Base-by-base conservation (phyloP, 2,329 filamentous ascomycete species). In the Blastomyces silverae region DNA sequence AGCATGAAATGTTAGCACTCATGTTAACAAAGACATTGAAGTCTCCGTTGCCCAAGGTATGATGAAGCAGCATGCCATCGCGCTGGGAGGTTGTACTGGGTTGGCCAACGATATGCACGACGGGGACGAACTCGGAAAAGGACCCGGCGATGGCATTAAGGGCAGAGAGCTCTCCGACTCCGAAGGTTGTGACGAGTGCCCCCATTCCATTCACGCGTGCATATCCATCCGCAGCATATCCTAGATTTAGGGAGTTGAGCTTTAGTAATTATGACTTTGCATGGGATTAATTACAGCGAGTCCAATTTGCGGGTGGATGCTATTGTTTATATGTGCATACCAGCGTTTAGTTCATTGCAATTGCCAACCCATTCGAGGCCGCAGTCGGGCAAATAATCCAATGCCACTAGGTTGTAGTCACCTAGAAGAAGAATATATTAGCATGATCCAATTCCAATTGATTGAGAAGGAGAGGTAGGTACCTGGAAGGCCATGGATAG, bases 181-280 rank as follows among this genome's bases (percentile, higher is more conserved):
- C 89, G 67, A 90, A 90, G 0, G 88, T 90, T 53, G 89, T 91
- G 69, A 91, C 66, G 56, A 91, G 77, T 37, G 88, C 87, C 1
- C 82, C 83, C 55, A 90, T 85, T 56, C 87, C 86, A 68, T 87
- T 88, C 67, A 89, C 82, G 67, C 89, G 83, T 64, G 87, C 87
- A 71, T 91, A 91, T 34, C 88, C 89, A 75, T 91, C 89, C 25
- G 89, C 87, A 39, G 89, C 88, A 71, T 91, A 91, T 34, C 86
- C 88, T 76, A 85, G 71, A 34, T 31, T 20, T 3, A 31, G 25
- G 13, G 25, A 28, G 13, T 31, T 28, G 25, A 31, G 15, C 6
- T 53, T 31, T 20, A 53, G 50, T 53, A 53, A 25, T 31, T 53
- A 53, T 7, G 5, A 31, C 25, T 20, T 53, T 53, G 17, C 17